Base-by-base conservation (phyloP, 306 rosid species). In the Sphenostylis stenocarpa region DNA sequence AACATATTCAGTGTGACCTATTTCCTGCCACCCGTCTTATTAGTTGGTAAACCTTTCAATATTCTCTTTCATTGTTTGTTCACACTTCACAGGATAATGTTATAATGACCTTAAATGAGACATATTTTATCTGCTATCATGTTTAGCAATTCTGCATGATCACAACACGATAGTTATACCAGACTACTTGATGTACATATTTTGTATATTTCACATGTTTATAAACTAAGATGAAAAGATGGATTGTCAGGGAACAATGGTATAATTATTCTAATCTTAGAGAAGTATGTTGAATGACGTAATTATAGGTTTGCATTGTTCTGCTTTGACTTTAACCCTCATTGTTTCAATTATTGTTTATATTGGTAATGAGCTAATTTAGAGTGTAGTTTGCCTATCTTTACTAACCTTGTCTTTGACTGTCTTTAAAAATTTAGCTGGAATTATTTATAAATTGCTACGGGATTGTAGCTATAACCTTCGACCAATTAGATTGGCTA, bases 401-500 rank as follows among this genome's bases (percentile, higher is more conserved):
- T 56, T 58, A 12, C 82, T 49, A 33, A 45, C 41, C 62, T 55
- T 49, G 19, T 6, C 61, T 17, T 19, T 67, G 24, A 39, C 58
- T 43, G 16, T 69, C 63, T 69, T 7, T 21, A 20, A 43, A 68
- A 57, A 68, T 8, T 14, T 21, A 17, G 20, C 65, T 47, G 60
- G 70, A 60, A 51, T 51, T 78, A 33, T n/a, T 26, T 60, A 56
- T 19, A 60, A 70, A 57, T 16, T 66, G 52, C 33, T 38, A 11
- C n/a, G 16, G 13, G 63, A 14, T 66, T 16, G 57, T 53, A 36
- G 64, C 56, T 66, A 43, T 77, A 23, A 34, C 49, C 51, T 23
- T 49, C 33, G 65, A 65, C 56, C 29, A 65, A 64, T 65, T 48
- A 15, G 64, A 78, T 70, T 60, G 47, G 31, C 44, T 60, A 47